Evolutionary conservation across 208 protist species (phyloP), one percentile per base, ranked within the genome.

Genomic region (Leishmania braziliensis): DNA sequence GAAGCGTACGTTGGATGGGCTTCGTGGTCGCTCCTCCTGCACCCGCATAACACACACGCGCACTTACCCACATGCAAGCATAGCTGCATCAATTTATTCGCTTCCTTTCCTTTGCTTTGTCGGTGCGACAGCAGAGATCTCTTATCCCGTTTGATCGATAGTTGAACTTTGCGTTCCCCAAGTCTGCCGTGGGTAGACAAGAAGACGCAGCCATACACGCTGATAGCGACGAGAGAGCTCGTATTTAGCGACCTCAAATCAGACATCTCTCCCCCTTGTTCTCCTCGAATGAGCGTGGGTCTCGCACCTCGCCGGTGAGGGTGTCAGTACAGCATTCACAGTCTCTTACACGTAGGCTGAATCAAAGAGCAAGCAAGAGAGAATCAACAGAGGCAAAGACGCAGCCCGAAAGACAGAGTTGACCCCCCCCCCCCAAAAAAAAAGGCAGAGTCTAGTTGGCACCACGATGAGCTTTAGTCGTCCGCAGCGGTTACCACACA

Each of bases 391-490:
- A 20, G 3, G 18, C 9, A 53, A 0, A 43, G 4, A 9, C 14
- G 46, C 23, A 2, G 23, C 8, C 43, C 68, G 26, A 50, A 73
- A 51, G 69, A 26, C 43, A 73, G 46, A 23, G 46, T 20, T 2
- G 6, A 23, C 33, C 12, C 9, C 48, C 43, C 39, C 39, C 39
- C 2, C 39, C 39, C 39, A 43, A 43, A 66, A 29, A 53, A 29
- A 8, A 29, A 50, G 48, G 16, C 23, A 50, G 69, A 9, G 33
- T 16, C 48, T 51, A 26, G 46, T 54, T 43, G 26, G 8, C 46
- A 51, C 43, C 23, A 18, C 39, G n/a, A 85, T 86, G 82, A 86
- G 82, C 50, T 86, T 82, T 36, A 79, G 77, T 33, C 58, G 69
- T 18, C 72, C 82, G 12, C 53, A 68, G 46, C 62, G 63, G 39